Percentiles rank a stretch among this genome's conserved stretches.
phyloP scores from a whole-genome alignment of 345 rosid genomes.

The Bruguiera parviflora region DNA sequence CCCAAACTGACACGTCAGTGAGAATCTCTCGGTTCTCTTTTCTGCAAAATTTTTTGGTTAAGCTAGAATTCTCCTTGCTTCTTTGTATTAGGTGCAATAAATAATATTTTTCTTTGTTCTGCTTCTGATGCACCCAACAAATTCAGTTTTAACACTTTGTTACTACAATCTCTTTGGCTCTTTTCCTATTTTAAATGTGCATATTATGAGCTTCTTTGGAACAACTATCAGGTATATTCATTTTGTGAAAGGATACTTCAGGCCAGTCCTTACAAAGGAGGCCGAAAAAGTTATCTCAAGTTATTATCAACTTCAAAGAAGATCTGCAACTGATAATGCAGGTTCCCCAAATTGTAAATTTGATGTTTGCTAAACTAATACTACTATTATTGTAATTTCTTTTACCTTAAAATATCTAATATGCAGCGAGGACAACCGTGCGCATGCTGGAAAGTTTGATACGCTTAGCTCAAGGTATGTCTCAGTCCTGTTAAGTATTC shows the following conservation, averaged over 20 bases:
- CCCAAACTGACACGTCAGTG: too few species aligned
- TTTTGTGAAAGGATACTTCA: constrained; percentile 70
- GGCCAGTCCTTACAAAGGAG: constrained; percentile 74
- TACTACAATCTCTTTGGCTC: background rate
- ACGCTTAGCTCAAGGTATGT: constrained; percentile 88
- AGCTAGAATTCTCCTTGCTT: background rate
- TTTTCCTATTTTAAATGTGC: background rate
- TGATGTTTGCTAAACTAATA: constrained; percentile 6
- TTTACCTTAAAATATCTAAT: constrained; percentile 12
- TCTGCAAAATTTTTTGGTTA: background rate
- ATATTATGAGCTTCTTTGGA: constrained; percentile 6
- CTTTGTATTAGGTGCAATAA: too few species aligned
- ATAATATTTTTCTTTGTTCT: background rate
- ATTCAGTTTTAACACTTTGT: background rate
- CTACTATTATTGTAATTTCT: constrained; percentile 3
- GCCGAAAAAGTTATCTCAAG: constrained; percentile 86
- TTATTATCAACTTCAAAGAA: constrained; percentile 92
- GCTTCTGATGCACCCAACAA: background rate
- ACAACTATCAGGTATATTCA: constrained; percentile 65
- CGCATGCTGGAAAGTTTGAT: constrained; percentile 97
- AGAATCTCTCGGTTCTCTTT: too few species aligned
- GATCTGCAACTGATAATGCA: constrained; percentile 88
- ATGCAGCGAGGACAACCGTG: constrained; percentile 89
- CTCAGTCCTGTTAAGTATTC: constrained; percentile 4
- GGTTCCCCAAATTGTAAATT: constrained; percentile 35